Percentiles rank a stretch among this genome's conserved stretches.
Conservation (phyloP, 2,329 filamentous ascomycete species). For the Cladosporium oxysporum region DNA sequence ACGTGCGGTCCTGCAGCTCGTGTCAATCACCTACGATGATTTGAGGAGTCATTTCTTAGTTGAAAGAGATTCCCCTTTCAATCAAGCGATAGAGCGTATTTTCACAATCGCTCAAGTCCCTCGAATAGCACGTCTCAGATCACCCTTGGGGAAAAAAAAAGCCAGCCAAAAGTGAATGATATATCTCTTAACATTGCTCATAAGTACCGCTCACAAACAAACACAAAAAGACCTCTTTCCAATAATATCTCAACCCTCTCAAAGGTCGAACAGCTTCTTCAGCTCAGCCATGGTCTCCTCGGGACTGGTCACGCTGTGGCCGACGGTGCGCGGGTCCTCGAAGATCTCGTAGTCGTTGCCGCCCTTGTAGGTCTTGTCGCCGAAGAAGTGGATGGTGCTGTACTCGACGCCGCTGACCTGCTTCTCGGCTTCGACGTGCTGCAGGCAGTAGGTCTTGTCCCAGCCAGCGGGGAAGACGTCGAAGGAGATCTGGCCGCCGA, state of each 20-base stretch:
- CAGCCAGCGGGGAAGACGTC: constrained; percentile 95
- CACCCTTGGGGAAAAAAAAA: background rate
- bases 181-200: constrained; percentile 8
- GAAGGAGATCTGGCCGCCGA: constrained; percentile 97
- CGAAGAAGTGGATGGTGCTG: constrained; percentile 94
- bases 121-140: background rate
- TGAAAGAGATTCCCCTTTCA: background rate
- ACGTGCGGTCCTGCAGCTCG: no score
- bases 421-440: constrained; percentile 81
- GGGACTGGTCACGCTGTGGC: constrained; percentile 79
- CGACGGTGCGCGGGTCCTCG: constrained; percentile 74
- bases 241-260: constrained; percentile 6
- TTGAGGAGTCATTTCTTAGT: background rate
- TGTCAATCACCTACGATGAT: background rate
- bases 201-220: constrained; percentile 9
- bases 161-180: background rate
- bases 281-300: constrained; percentile 79
- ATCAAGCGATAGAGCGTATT: background rate
- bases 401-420: constrained; percentile 69
- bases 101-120: background rate
- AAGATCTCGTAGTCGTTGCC: constrained; percentile 98
- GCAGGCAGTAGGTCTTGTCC: constrained; percentile 98
- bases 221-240: background rate
- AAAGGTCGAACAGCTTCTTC: constrained; percentile 64
- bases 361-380: constrained; percentile 88